phyloP scores from a whole-genome alignment of 1,139 yeast species.

The Scheffersomyces illinoinensis region DNA sequence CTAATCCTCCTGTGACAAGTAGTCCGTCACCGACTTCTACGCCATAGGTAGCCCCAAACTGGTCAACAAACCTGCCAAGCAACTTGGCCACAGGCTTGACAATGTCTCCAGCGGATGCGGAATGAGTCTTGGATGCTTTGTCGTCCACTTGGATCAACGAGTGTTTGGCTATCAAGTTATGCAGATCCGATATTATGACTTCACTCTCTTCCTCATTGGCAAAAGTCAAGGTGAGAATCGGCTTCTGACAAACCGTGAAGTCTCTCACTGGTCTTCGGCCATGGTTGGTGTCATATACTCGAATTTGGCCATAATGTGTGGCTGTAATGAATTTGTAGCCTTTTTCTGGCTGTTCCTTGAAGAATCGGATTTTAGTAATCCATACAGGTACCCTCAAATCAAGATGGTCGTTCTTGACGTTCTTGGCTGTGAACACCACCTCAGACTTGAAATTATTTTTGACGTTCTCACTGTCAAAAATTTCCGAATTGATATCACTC shows the following conservation, averaged over 20 bases:
- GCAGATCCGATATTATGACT: constrained; percentile 58
- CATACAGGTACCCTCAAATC: constrained; percentile 70
- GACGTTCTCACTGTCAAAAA: constrained; percentile 11
- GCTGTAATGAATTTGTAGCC: constrained; percentile 55
- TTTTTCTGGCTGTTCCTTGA: constrained; percentile 26
- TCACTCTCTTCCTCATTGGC: constrained; percentile 33
- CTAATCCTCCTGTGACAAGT: constrained; percentile 74
- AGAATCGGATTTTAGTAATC: constrained; percentile 53
- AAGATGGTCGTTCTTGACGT: constrained; percentile 65
- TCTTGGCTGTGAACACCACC: constrained; percentile 54
- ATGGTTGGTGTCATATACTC: constrained; percentile 59
- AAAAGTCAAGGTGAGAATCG: constrained; percentile 42
- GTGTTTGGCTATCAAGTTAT: constrained; percentile 54
- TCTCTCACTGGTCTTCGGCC: constrained; percentile 60
- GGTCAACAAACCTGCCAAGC: constrained; percentile 42
- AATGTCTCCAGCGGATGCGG: constrained; percentile 48
- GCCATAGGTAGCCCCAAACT: constrained; percentile 46
- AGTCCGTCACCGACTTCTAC: constrained; percentile 25
- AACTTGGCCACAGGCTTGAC: constrained; percentile 39
- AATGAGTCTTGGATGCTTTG: constrained; percentile 37
- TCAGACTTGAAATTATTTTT: constrained; percentile 21
- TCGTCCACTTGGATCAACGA: constrained; percentile 42
- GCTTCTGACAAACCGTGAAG: constrained; percentile 49
- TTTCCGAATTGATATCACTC: constrained; percentile 16
- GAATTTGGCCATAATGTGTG: constrained; percentile 69